Conservation (phyloP, 2,329 filamentous ascomycete species). For the Fusarium globosum region DNA sequence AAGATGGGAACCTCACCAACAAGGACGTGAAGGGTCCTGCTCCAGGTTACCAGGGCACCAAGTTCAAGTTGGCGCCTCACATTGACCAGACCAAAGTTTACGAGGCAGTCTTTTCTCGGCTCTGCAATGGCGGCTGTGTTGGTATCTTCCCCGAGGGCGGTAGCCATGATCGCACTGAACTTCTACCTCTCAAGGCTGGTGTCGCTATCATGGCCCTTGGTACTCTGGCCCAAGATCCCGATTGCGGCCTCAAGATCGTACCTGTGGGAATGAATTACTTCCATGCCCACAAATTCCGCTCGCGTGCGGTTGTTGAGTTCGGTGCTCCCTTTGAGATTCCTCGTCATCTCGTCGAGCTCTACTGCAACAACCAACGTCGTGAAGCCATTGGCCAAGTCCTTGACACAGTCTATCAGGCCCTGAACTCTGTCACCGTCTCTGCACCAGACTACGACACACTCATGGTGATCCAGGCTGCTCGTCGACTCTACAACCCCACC, state of each 20-base stretch:
- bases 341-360: constrained; percentile 83
- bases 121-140: constrained; percentile 86
- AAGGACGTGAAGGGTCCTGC: constrained; percentile 63
- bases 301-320: constrained; percentile 94
- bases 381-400: constrained; percentile 88
- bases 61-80: constrained; percentile 89
- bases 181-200: constrained; percentile 93
- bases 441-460: constrained; percentile 95
- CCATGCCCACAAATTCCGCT: constrained; percentile 97
- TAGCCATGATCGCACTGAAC: constrained; percentile 91
- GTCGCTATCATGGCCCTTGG: constrained; percentile 98
- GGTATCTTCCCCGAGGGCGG: constrained; percentile 98
- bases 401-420: constrained; percentile 85
- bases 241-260: constrained; percentile 92
- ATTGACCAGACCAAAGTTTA: constrained; percentile 96
- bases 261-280: constrained; percentile 99
- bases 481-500: constrained; percentile 92
- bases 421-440: constrained; percentile 90
- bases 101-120: constrained; percentile 87
- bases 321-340: constrained; percentile 89
- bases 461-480: constrained; percentile 95
- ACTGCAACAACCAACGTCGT: constrained; percentile 83
- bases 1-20: constrained; percentile 71
- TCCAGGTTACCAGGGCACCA: constrained; percentile 78
- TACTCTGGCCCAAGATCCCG: constrained; percentile 83